Percentiles rank a stretch among this genome's conserved stretches.
Conservation (phyloP, 805 yeast species). For the Yamadazyma olivae region DNA sequence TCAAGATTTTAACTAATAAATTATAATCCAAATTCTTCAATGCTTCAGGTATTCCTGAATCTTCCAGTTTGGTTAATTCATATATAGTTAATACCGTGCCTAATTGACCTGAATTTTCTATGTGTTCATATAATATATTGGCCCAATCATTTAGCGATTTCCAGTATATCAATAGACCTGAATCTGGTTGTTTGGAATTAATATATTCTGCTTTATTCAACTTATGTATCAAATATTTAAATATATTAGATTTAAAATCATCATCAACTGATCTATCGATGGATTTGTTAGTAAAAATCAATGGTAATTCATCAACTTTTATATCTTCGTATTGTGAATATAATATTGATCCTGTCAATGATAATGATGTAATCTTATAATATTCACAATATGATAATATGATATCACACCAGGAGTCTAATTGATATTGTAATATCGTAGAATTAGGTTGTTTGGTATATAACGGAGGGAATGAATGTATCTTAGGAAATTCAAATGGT, state of each 20-base stretch:
- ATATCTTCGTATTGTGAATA: slow-evolving; percentile 23
- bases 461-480: slow-evolving; percentile 77
- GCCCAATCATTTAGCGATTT: slow-evolving; percentile 53
- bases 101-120: slow-evolving; percentile 73
- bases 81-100: slow-evolving; percentile 77
- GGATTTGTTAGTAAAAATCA: slow-evolving; percentile 48
- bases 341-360: slow-evolving; percentile 27
- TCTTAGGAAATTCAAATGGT: slow-evolving; percentile 37
- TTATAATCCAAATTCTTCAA: slow-evolving; percentile 61
- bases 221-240: slow-evolving; percentile 52
- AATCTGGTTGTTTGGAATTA: slow-evolving; percentile 50
- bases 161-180: slow-evolving; percentile 62
- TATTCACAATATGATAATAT: slow-evolving; percentile 59
- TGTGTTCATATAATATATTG: slow-evolving; percentile 27
- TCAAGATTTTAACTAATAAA: slow-evolving; percentile 52
- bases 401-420: slow-evolving; percentile 72
- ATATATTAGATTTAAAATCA: slow-evolving; percentile 54
- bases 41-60: slow-evolving; percentile 51
- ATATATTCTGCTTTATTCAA: slow-evolving; percentile 55
- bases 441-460: slow-evolving; percentile 87
- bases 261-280: slow-evolving; percentile 54
- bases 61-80: slow-evolving; percentile 68
- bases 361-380: slow-evolving; percentile 37
- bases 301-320: slow-evolving; percentile 19
- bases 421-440: slow-evolving; percentile 72